These are phyloP conservation scores for Diaporthe amygdali DNA, from an alignment of 2,329 filamentous ascomycete species.

Conservation along the genomic window DNA sequence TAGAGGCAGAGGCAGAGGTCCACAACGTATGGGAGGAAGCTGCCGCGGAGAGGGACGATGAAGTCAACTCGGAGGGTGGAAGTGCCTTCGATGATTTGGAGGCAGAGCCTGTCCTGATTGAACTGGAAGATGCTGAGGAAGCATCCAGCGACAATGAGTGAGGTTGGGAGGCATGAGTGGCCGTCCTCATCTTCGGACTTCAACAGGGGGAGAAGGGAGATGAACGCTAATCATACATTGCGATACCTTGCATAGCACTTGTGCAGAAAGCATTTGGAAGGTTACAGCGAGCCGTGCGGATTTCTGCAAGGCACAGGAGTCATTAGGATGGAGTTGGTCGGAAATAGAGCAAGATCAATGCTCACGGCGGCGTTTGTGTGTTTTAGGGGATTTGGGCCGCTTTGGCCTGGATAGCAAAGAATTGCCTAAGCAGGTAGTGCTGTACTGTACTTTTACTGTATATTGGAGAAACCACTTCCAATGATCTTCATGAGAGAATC, in stretches of 20 bases:
- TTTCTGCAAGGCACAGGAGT: slow-evolving; percentile 7
- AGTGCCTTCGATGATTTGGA: not conserved
- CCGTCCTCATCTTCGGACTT: not conserved
- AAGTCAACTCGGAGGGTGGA: not conserved
- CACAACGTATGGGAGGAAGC: slow-evolving; percentile 10
- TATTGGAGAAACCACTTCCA: not conserved
- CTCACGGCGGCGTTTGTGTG: not conserved
- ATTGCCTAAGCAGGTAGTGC: not conserved
- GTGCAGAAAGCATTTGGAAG: not conserved
- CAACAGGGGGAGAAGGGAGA: not conserved
- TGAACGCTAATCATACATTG: not conserved
- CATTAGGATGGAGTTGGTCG: not conserved
- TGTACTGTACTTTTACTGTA: not conserved
- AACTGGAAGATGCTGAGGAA: not conserved
- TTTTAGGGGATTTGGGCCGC: not conserved
- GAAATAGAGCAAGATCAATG: not conserved
- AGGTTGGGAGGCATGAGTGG: not conserved
- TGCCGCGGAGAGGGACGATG: not conserved
- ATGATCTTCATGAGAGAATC: not conserved
- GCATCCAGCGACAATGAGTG: not conserved
- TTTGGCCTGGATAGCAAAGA: not conserved
- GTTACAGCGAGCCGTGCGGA: not conserved
- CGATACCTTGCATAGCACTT: slow-evolving; percentile 20
- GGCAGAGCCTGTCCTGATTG: not conserved
- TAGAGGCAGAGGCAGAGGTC: slow-evolving; percentile 18